Conservation (phyloP, 495 filamentous ascomycete species). For the Apodospora peruviana region DNA sequence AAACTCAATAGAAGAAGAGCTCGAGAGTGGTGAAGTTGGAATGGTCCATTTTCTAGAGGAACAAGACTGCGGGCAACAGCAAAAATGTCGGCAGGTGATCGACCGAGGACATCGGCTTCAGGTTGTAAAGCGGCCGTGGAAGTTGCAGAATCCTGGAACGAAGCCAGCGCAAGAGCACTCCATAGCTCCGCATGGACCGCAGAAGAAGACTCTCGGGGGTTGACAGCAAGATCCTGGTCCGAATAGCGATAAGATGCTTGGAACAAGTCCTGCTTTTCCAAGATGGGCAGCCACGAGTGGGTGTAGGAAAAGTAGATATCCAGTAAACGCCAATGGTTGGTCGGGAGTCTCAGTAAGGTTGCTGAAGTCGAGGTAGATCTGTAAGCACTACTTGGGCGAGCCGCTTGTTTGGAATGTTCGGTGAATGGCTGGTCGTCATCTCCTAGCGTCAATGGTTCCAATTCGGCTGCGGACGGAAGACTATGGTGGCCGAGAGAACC, state of each 20-base stretch:
- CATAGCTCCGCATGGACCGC: conserved; percentile 61
- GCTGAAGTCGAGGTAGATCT: background rate
- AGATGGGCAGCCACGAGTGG: conserved; percentile 66
- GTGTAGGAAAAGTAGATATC: conserved; percentile 71
- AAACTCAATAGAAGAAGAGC: conserved; percentile 58
- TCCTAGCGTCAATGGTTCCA: too few species aligned
- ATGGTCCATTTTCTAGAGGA: conserved; percentile 51
- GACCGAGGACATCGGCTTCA: background rate
- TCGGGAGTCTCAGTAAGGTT: conserved; percentile 42
- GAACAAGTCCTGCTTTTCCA: conserved; percentile 61
- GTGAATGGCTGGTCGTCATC: too few species aligned
- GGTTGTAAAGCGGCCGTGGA: conserved; percentile 6
- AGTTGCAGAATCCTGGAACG: conserved; percentile 40
- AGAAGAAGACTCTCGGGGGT: conserved; percentile 30
- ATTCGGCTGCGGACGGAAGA: background rate
- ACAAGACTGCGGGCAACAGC: conserved; percentile 52
- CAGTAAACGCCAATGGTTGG: conserved; percentile 58
- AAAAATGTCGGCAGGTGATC: conserved; percentile 45
- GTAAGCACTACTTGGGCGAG: too few species aligned
- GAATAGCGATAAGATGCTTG: conserved; percentile 41
- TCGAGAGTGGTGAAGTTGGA: conserved; percentile 57
- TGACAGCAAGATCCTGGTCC: conserved; percentile 21
- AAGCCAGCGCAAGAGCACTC: conserved; percentile 54
- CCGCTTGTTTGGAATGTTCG: conserved; percentile 9
- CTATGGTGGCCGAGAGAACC: background rate